Base-by-base conservation (phyloP, 75 land plant genomes). In the Picea glauca region DNA sequence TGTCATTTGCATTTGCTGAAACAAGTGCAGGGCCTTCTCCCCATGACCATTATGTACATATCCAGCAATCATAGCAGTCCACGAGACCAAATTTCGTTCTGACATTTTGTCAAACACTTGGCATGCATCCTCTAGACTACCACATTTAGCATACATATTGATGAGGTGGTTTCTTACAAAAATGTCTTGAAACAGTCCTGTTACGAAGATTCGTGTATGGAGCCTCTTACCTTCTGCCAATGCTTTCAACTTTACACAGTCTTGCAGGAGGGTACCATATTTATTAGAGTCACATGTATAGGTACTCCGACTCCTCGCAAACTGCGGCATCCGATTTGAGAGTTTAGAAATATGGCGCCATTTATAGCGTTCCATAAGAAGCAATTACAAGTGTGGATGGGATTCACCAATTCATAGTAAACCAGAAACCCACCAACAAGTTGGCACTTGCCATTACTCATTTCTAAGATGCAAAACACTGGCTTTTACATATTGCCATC, bases 1-100 rank as follows among this genome's bases (percentile, higher is more conserved):
- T 13, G 40, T 74, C 3, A 13, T 4, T 5, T 33, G 35, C 90
- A 90, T 85, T 20, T 56, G 21, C 0, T 56, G 6, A 62, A 83
- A 90, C 21, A 84, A 58, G 1, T 17, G n/a, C 17, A 91, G 65
- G 50, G 85, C 79, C 17, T 50, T 73, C 13, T 65, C 35, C 7
- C 87, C 85, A 30, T 72, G 60, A 33, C 84, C 83, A 58, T 40
- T 33, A 7, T 76, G 56, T 30, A 83, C 76, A 58, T 72, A 89
- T 12, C 92, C 93, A 1, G 87, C 65, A 80, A 91, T 91, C 59
- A 91, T 57, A 1, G 90, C 85, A 58, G 91, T 89, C 85, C 85
- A 91, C 0, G 91, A 89, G 13, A 89, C 85, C 1, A 89, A 85
- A 67, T 91, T 89, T 65, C 81, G 76, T 13, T 91, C 60, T 8